phyloP scores from a whole-genome alignment of 2,329 filamentous ascomycete species.

The Venturia effusa region DNA sequence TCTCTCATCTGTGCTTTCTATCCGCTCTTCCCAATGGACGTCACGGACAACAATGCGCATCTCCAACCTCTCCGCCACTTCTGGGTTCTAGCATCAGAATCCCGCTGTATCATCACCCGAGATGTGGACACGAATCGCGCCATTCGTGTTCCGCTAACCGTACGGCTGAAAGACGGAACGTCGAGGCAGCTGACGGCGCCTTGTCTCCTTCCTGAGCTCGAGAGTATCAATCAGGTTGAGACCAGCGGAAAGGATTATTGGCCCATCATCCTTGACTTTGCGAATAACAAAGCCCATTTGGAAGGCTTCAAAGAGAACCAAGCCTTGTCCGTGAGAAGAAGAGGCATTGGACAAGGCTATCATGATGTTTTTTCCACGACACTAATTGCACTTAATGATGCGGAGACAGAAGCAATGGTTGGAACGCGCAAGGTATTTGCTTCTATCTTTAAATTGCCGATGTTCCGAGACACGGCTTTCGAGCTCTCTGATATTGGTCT shows the following conservation, averaged over 20 bases:
- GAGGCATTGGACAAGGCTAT: conserved; percentile 28
- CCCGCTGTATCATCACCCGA: conserved; percentile 76
- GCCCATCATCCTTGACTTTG: conserved; percentile 70
- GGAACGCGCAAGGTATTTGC: neutral
- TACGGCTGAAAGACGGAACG: conserved; percentile 43
- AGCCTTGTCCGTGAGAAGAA: conserved; percentile 61
- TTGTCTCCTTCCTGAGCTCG: conserved; percentile 52
- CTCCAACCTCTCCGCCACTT: conserved; percentile 94
- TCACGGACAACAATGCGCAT: conserved; percentile 90
- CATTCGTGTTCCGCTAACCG: conserved; percentile 58
- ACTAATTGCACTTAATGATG: conserved; percentile 57
- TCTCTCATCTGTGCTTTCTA: conserved; percentile 87
- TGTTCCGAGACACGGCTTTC: conserved; percentile 30
- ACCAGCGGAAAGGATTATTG: conserved; percentile 61
- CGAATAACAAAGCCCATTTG: conserved; percentile 48
- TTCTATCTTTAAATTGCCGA: conserved; percentile 50
- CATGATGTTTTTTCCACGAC: conserved; percentile 57
- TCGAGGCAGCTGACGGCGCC: conserved; percentile 37
- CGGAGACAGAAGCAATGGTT: conserved; percentile 27
- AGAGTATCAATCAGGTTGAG: conserved; percentile 50
- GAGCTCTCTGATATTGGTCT: conserved; percentile 32
- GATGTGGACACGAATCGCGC: conserved; percentile 78
- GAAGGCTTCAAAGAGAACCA: conserved; percentile 58
- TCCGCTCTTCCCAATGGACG: conserved; percentile 76
- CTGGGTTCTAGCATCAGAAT: conserved; percentile 88